These are phyloP conservation scores for Kodamaea sp. DNA, from an alignment of 1,139 yeast species.

Conservation along the genomic window DNA sequence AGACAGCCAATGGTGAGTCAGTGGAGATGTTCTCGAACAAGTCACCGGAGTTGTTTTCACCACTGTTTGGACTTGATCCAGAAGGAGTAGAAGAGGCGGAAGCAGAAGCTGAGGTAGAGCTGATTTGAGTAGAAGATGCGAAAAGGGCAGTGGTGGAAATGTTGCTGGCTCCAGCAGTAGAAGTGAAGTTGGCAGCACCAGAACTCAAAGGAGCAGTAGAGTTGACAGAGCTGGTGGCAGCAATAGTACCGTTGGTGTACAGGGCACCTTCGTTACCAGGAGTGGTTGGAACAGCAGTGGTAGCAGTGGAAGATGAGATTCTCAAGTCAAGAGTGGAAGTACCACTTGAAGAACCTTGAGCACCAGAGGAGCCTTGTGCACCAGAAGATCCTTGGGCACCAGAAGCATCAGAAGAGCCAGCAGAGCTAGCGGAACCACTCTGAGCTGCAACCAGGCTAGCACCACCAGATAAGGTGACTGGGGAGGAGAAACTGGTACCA, in stretches of 20 bases:
- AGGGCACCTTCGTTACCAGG: background rate
- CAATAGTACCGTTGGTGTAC: constrained; percentile 2
- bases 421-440: background rate
- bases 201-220: constrained; percentile 2
- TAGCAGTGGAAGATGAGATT: constrained; percentile 4
- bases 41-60: constrained; percentile 13
- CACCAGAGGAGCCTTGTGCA: background rate
- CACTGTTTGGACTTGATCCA: constrained; percentile 5
- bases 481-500: constrained; percentile 8
- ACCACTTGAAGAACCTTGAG: background rate
- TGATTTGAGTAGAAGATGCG: constrained; percentile 4
- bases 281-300: background rate
- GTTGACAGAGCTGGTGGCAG: background rate
- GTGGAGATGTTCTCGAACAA: constrained; percentile 54
- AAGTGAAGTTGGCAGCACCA: constrained; percentile 1
- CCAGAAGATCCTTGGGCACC: too few species aligned
- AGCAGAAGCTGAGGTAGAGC: constrained; percentile 1
- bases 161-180: constrained; percentile 2
- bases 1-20: constrained; percentile 49
- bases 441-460: background rate
- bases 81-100: constrained; percentile 6
- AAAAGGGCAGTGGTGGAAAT: background rate
- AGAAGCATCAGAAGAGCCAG: background rate
- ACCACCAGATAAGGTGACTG: constrained; percentile 7
- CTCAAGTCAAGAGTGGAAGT: constrained; percentile 15